These are phyloP conservation scores for Agastache rugosa DNA, from an alignment of 257 asterid genomes.

Conservation along the genomic window DNA sequence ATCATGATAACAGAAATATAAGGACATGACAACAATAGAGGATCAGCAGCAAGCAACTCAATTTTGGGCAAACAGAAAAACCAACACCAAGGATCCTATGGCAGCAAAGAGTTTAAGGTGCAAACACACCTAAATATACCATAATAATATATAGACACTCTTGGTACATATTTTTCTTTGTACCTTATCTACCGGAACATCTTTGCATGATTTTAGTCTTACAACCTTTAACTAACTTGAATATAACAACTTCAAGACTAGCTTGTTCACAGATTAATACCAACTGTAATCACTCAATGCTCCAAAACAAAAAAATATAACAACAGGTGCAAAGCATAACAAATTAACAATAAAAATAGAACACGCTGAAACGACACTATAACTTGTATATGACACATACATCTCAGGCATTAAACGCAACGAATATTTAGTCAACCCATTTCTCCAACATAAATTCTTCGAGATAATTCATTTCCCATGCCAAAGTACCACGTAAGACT, in stretches of 20 bases:
- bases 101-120: too few species aligned
- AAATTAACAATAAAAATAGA: not conserved
- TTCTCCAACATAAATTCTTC: not conserved
- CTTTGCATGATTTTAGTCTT: too few species aligned
- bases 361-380: not conserved
- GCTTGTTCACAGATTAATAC: not conserved
- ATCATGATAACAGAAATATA: too few species aligned
- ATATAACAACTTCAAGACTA: not conserved
- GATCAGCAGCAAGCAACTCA: too few species aligned
- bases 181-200: too few species aligned
- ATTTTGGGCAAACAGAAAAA: too few species aligned
- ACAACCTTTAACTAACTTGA: not conserved
- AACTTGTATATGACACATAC: not conserved
- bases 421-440: not conserved
- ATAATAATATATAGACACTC: too few species aligned
- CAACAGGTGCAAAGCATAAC: not conserved
- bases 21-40: too few species aligned
- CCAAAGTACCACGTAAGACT: not conserved
- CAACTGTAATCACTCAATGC: not conserved
- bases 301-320: not conserved
- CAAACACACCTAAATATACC: too few species aligned
- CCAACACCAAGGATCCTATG: too few species aligned
- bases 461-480: not conserved
- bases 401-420: not conserved
- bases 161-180: too few species aligned